Conservation (phyloP, 352 stramenopile species). For the Phytophthora europaea region DNA sequence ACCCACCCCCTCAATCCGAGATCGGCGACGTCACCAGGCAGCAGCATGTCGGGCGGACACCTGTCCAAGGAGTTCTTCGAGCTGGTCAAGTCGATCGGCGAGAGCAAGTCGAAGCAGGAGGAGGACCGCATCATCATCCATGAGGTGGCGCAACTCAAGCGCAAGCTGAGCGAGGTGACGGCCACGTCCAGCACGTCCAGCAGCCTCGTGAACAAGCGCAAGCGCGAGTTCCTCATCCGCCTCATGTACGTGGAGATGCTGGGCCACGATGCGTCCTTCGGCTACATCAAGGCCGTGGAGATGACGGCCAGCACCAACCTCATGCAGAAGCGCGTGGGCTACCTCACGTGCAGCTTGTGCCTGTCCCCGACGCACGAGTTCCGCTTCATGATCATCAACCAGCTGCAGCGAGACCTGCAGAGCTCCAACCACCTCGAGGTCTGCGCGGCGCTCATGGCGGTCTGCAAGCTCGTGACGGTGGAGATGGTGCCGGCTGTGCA, state of each 20-base stretch:
- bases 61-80: conserved; percentile 99
- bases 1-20: conserved; percentile 25
- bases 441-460: conserved; percentile 95
- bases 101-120: conserved; percentile 99
- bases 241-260: conserved; percentile 99
- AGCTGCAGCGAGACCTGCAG: conserved; percentile 97
- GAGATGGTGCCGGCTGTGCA: conserved; percentile 99
- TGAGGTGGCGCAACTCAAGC: conserved; percentile 97
- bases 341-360: conserved; percentile 95
- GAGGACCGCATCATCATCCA: conserved; percentile 99
- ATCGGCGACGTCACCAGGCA: conserved; percentile 26
- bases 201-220: conserved; percentile 94
- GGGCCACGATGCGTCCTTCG: conserved; percentile 99
- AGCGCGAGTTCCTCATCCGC: conserved; percentile 99
- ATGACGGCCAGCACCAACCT: conserved; percentile 98
- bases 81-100: conserved; percentile 99
- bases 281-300: conserved; percentile 99
- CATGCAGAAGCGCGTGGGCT: conserved; percentile 99
- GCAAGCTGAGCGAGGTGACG: conserved; percentile 93
- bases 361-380: conserved; percentile 99
- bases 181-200: conserved; percentile 77
- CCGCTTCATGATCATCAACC: conserved; percentile 99
- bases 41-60: conserved; percentile 86
- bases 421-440: conserved; percentile 95
- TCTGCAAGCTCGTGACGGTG: conserved; percentile 96